phyloP scores from a whole-genome alignment of 1,139 yeast genomes.

The Sugiyamaella japonica region DNA sequence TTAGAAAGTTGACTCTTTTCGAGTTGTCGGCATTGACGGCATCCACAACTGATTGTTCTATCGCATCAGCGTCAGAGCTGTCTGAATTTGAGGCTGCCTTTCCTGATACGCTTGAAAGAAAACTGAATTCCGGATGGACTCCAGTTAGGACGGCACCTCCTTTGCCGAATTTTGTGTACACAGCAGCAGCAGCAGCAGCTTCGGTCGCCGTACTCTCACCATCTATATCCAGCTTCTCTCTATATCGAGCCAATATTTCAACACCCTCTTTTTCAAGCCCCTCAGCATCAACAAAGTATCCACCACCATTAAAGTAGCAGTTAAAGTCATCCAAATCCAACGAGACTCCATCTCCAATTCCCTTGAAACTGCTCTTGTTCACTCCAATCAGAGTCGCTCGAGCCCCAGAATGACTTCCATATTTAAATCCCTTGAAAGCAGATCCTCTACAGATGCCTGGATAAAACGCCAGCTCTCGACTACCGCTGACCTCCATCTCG shows the following conservation, averaged over 20 bases:
- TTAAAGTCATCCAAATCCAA: conserved; percentile 33
- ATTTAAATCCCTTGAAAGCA: conserved; percentile 76
- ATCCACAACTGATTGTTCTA: conserved; percentile 44
- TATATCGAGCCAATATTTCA: conserved; percentile 69
- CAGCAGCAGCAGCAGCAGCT: conserved; percentile 67
- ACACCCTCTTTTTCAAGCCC: conserved; percentile 44
- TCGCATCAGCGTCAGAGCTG: conserved; percentile 29
- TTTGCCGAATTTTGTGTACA: conserved; percentile 64
- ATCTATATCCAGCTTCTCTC: conserved; percentile 47
- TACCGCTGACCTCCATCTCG: conserved; percentile 75
- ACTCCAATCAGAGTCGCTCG: conserved; percentile 54
- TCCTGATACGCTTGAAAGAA: conserved; percentile 8
- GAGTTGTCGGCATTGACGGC: conserved; percentile 48
- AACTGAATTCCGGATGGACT: conserved; percentile 78
- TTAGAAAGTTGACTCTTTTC: conserved; percentile 56
- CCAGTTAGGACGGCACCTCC: conserved; percentile 83
- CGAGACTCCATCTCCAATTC: conserved; percentile 30
- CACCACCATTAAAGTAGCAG: conserved; percentile 83
- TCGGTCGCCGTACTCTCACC: too few species aligned
- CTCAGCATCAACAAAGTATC: conserved; percentile 75
- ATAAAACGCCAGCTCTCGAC: conserved; percentile 74
- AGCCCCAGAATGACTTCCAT: conserved; percentile 76
- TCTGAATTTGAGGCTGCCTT: conserved; percentile 14
- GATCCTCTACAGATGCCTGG: conserved; percentile 85
- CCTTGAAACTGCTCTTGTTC: conserved; percentile 25